Conservation (phyloP, 2,329 filamentous ascomycete genomes). For the Periconia macrospinosa region DNA sequence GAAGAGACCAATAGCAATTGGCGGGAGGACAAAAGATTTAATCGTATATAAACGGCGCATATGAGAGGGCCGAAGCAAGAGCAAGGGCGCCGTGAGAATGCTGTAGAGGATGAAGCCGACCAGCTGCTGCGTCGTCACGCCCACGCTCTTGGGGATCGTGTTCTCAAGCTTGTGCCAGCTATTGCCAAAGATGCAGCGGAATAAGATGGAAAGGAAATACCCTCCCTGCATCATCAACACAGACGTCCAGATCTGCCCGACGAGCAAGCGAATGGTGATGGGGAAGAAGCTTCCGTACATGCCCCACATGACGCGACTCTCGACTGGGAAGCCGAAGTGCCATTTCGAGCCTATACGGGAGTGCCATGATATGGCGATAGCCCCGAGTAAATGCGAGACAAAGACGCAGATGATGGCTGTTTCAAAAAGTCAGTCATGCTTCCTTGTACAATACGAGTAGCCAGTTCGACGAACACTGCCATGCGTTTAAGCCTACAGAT, state of each 20-base stretch:
- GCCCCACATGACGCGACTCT: slow-evolving; percentile 6
- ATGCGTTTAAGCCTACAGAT: not conserved
- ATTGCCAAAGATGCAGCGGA: slow-evolving; percentile 40
- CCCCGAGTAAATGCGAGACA: slow-evolving; percentile 5
- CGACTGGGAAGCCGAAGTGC: slow-evolving; percentile 10
- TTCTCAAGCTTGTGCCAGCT: slow-evolving; percentile 32
- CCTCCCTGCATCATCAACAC: slow-evolving; percentile 37
- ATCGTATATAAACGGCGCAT: slow-evolving; percentile 9
- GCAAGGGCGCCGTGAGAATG: slow-evolving; percentile 21
- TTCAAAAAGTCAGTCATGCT: too few species aligned
- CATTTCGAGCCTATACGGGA: slow-evolving; percentile 10
- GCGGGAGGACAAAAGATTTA: slow-evolving; percentile 23
- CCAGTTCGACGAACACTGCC: too few species aligned
- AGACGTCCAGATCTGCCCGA: slow-evolving; percentile 40
- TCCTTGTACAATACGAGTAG: too few species aligned
- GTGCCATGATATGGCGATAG: slow-evolving; percentile 9
- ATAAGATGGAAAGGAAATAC: slow-evolving; percentile 33
- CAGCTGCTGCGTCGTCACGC: slow-evolving; percentile 24
- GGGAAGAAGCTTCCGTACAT: slow-evolving; percentile 41
- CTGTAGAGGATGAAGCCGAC: slow-evolving; percentile 20
- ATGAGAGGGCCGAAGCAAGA: slow-evolving; percentile 25
- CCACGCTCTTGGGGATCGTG: slow-evolving; percentile 17
- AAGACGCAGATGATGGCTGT: slow-evolving; percentile 8
- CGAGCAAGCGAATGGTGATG: slow-evolving; percentile 33
- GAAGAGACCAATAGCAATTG: slow-evolving; percentile 29